phyloP scores from a whole-genome alignment of 345 rosid genomes.

The Eucalyptus sideroxylon region DNA sequence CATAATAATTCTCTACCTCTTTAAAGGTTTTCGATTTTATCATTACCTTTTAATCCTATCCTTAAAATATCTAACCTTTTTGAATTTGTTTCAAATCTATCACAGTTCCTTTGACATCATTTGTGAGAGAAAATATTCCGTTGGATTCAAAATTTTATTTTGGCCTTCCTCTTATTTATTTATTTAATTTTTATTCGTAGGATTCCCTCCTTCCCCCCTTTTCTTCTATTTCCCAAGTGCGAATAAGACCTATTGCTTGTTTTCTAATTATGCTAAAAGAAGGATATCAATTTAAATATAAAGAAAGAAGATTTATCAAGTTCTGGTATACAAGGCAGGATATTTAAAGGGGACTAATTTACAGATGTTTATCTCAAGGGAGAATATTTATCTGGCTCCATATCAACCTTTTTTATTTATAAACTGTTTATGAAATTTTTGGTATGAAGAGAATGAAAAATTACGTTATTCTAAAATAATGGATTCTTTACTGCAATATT shows the following conservation, averaged over 20 bases:
- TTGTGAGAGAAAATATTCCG: not conserved
- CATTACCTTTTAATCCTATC: not conserved
- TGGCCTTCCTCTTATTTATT: not conserved
- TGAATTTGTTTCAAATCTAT: not conserved
- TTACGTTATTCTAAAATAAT: not conserved
- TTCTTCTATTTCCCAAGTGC: not conserved
- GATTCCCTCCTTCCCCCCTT: not conserved
- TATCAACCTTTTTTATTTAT: not conserved
- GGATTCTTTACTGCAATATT: not conserved
- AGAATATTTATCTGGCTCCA: not conserved
- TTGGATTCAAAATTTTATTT: not conserved
- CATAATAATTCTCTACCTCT: not conserved
- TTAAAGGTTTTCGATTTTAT: not conserved
- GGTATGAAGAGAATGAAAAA: not conserved
- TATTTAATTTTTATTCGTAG: not conserved
- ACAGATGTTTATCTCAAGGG: not conserved
- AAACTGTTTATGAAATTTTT: not conserved
- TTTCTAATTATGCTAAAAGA: not conserved
- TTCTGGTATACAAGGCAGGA: not conserved
- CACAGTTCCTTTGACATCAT: not conserved
- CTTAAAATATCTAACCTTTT: not conserved
- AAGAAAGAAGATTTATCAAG: not conserved
- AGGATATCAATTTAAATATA: not conserved
- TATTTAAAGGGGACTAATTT: not conserved
- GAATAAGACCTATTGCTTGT: not conserved